Base-by-base conservation (phyloP, 352 stramenopile species). In the Phytophthora tubulina region DNA sequence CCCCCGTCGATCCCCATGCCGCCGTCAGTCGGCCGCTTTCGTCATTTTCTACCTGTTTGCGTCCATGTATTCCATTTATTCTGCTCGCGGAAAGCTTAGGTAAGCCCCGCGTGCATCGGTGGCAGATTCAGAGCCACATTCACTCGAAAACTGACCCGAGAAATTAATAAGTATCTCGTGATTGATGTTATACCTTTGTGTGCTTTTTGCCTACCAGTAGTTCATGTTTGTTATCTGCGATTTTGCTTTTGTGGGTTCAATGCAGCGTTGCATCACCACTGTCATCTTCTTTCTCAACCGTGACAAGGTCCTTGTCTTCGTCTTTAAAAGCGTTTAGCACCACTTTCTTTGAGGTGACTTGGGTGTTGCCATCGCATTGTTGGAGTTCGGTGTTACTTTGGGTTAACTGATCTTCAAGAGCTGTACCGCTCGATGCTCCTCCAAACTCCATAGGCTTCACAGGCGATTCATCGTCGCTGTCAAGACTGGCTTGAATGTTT, bases 1-100 rank as follows among this genome's bases (percentile, higher is more conserved):
- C 73, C 62, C 67, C 48, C 61, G 65, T 75, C 48, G 61, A 63
- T 50, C 63, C 38, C 49, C 32, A 41, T 56, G 60, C 69, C 59
- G 64, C 73, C 73, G 59, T 75, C 69, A 70, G 56, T 78, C 69
- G 73, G 64, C 60, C 69, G 64, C 69, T 78, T 70, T 57, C 51
- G 60, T 80, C 50, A 51, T 66, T 67, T 71, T 63, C 45, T 68
- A 36, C 32, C 33, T 72, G 55, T 21, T 46, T 65, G 38, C 15
- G 60, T 73, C 52, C 17, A 68, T 50, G 53, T 50, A 13, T 45
- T 44, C 38, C 52, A 71, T 74, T 72, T 67, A 75, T 74, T 67
- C 54, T 55, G 58, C 52, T 67, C 33, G 44, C 38, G 35, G 56
- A 13, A 21, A 36, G 46, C 27, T 52, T n/a, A 56, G 50, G 27